Evolutionary conservation across 345 rosid genomes (phyloP).

Genomic region (Camelina laxa): DNA sequence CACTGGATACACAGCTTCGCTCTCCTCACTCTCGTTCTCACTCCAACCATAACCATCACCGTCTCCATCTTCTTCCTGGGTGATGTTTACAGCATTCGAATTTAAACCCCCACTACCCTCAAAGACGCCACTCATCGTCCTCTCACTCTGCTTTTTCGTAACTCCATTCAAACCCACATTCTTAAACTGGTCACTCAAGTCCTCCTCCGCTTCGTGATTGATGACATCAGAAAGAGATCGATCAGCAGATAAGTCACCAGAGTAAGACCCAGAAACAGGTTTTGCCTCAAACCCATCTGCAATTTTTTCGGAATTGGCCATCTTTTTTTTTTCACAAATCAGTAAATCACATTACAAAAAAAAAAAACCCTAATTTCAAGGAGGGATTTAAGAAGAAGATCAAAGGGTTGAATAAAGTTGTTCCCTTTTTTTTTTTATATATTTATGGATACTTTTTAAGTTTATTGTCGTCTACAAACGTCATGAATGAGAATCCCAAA

Average conservation of each 20-base stretch:
- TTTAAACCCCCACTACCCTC: constrained; percentile 16
- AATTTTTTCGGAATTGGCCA: constrained; percentile 19
- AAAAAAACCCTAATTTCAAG: constrained; percentile 37
- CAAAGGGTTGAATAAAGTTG: constrained; percentile 28
- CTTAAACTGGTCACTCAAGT: constrained; percentile 38
- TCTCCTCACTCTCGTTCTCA: constrained; percentile 36
- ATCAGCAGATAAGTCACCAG: constrained; percentile 29
- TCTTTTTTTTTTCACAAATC: constrained; percentile 11
- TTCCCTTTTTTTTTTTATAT: neutral
- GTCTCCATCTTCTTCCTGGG: constrained; percentile 1
- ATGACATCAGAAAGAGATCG: constrained; percentile 47
- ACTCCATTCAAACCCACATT: constrained; percentile 46
- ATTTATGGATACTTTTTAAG: neutral
- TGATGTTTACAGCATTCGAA: constrained; percentile 9
- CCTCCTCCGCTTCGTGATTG: constrained; percentile 39
- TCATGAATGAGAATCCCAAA: constrained; percentile 31
- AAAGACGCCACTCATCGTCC: neutral
- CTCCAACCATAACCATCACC: constrained; percentile 14
- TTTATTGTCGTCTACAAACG: constrained; percentile 1
- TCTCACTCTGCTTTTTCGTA: constrained; percentile 8
- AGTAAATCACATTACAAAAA: constrained; percentile 29
- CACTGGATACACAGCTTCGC: constrained; percentile 55
- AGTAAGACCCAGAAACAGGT: constrained; percentile 26
- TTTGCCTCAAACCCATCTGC: constrained; percentile 16
- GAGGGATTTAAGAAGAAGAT: constrained; percentile 28